Evolutionary conservation across 129 eudicot species (phyloP), one percentile per base, ranked within the genome.

Genomic region (Pulicaria dysenterica): DNA sequence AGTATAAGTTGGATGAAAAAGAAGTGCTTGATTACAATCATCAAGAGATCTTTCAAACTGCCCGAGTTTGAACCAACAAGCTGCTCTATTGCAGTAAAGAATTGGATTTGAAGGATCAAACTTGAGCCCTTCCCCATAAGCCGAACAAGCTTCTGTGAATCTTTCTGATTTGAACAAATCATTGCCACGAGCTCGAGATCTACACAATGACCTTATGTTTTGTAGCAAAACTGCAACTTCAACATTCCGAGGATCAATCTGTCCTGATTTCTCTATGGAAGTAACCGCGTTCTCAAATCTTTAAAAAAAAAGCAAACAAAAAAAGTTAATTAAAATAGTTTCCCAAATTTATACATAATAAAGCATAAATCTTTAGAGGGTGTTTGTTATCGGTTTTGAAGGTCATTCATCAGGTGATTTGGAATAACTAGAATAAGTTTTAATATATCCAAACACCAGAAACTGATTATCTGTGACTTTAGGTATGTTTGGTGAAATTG

Each of bases 21-120:
- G 82, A 72, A 95, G 99, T 13, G 97, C 99, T 70, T 86, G 93
- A 82, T 84, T 88, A 78, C 99, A 90, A 68, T 95, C 99, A 66
- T 86, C 91, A 42, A 90, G 74, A 70, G 97, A 86, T 49, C 54
- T 78, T 68, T 95, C 91, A 85, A 89, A 95, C 59, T 67, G 73
- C 42, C 91, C 91, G 39, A 95, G 97, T 77, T 83, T 95, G 80
- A 69, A 86, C 94, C 97, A 90, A 82, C 99, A 95, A 73, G 96
- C 96, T 39, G 99, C 99, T 65, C 99, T 82, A 58, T 95, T 95
- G 84, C 94, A 86, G 73, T 77, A 91, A 13, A 95, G 88, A 83
- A 91, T 91, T 2, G 99, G 82, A 74, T 82, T 95, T 40, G 83
- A 74, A 31, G 96, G 88, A 83, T 95, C 97, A 24, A 78, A 80